Conservation (phyloP, 148 eudicot species). For the Chenopodium formosanum region DNA sequence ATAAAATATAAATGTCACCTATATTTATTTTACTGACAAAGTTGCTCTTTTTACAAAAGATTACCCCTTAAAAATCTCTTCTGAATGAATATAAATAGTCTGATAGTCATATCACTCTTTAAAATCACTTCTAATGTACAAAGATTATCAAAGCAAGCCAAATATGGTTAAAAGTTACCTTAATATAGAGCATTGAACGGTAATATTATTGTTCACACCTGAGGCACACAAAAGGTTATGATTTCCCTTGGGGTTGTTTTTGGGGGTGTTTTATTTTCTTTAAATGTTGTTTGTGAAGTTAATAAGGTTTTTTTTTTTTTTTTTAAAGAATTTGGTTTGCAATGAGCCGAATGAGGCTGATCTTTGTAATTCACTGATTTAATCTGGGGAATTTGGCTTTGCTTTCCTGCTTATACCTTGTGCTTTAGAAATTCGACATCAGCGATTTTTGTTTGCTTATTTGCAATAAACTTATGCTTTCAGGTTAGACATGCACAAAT, state of each 20-base stretch:
- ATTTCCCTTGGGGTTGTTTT: neutral
- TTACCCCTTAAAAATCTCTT: too few species aligned
- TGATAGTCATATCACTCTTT: too few species aligned
- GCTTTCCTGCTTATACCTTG: neutral
- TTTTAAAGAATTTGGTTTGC: neutral
- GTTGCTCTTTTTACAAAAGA: too few species aligned
- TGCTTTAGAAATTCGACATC: neutral
- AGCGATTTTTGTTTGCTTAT: neutral
- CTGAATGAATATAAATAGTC: too few species aligned
- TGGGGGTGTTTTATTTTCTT: neutral
- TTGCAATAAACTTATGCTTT: neutral
- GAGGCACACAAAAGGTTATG: too few species aligned
- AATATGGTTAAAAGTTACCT: too few species aligned
- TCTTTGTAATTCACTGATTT: neutral
- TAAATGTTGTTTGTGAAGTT: neutral
- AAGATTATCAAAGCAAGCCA: too few species aligned
- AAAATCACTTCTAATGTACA: too few species aligned
- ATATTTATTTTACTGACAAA: too few species aligned
- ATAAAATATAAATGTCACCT: too few species aligned
- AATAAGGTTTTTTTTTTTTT: neutral
- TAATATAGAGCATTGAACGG: too few species aligned
- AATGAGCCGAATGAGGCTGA: neutral
- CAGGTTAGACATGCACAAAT: slow-evolving; percentile 85
- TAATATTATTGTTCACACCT: too few species aligned
- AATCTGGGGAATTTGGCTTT: neutral